A percentile compares a stretch with the other conserved stretches of the same genome.
Evolutionary conservation across 192 early-diverging fungal genomes (phyloP).

Genomic region (Lobosporangium transversale): DNA sequence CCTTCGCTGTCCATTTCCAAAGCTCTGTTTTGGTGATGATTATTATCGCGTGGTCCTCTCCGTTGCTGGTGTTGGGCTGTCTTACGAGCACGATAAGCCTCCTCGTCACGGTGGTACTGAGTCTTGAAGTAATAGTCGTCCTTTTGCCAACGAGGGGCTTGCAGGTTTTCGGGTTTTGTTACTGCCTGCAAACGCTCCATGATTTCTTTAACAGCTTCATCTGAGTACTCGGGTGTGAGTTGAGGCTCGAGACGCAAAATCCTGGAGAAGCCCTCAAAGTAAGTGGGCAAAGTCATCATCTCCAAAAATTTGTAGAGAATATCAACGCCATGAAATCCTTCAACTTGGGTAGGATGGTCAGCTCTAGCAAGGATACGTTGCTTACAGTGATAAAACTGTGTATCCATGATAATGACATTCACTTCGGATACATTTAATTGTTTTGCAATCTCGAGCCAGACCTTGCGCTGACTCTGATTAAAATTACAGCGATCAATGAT

Average conservation of each 20-base stretch:
- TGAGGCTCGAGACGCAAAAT: conserved; percentile 58
- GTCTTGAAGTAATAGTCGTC: conserved; percentile 53
- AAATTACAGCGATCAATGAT: conserved; percentile 86
- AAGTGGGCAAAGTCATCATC: conserved; percentile 55
- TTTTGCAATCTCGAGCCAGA: conserved; percentile 74
- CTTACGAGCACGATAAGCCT: conserved; percentile 51
- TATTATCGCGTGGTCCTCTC: conserved; percentile 19
- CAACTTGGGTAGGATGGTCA: conserved; percentile 78
- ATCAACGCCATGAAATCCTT: conserved; percentile 67
- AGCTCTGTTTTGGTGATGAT: conserved; percentile 5
- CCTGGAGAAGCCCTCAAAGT: conserved; percentile 58
- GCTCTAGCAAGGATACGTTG: conserved; percentile 68
- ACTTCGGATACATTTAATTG: conserved; percentile 62
- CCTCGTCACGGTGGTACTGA: conserved; percentile 46
- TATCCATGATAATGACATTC: conserved; percentile 77
- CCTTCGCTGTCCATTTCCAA: conserved; percentile 40
- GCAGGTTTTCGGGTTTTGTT: conserved; percentile 37
- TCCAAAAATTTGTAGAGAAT: conserved; percentile 71
- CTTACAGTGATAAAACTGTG: conserved; percentile 62
- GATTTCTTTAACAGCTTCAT: conserved; percentile 54
- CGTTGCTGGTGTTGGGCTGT: conserved; percentile 38
- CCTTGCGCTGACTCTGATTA: conserved; percentile 75
- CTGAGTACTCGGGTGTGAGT: conserved; percentile 44
- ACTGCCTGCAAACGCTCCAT: conserved; percentile 34
- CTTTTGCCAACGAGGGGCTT: conserved; percentile 49